Conservation (phyloP, 768 basidiomycete species). For the Heimioporus sp. region DNA sequence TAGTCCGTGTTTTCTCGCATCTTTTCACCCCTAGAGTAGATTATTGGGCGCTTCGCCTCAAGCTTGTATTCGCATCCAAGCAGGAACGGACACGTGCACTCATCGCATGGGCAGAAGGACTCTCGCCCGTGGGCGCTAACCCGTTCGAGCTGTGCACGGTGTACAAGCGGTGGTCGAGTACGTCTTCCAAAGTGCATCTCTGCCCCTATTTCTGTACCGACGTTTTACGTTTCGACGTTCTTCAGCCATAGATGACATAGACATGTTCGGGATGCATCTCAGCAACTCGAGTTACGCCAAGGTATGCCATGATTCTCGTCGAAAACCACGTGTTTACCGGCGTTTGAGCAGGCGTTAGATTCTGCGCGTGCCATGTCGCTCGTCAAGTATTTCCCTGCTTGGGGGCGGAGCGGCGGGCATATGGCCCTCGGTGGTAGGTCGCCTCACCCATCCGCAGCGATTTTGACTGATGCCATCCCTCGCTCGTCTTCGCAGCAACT, state of each 20-base stretch:
- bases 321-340: not conserved
- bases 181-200: not conserved
- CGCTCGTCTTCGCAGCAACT: slow-evolving; percentile 41
- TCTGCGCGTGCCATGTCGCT: slow-evolving; percentile 47
- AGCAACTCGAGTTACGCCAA: slow-evolving; percentile 84
- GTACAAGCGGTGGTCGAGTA: slow-evolving; percentile 56
- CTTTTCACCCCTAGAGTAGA: slow-evolving; percentile 36
- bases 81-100: slow-evolving; percentile 32
- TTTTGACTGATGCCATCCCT: not conserved
- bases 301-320: slow-evolving; percentile 31
- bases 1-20: slow-evolving; percentile 56
- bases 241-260: slow-evolving; percentile 68
- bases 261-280: slow-evolving; percentile 64
- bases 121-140: slow-evolving; percentile 53
- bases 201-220: not conserved
- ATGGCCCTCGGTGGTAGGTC: slow-evolving; percentile 48
- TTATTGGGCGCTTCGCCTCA: slow-evolving; percentile 32
- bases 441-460: too few relatives aligned
- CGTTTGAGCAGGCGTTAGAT: slow-evolving; percentile 39
- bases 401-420: slow-evolving; percentile 59
- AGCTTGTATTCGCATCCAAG: slow-evolving; percentile 38
- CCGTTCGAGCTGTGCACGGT: slow-evolving; percentile 48
- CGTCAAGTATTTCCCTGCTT: slow-evolving; percentile 51
- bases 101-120: slow-evolving; percentile 44
- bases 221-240: not conserved